A percentile compares a stretch with the other conserved stretches of the same genome.
Conservation (phyloP, 371 early-diverging fungal genomes). For the Phascolomyces articulosus region DNA sequence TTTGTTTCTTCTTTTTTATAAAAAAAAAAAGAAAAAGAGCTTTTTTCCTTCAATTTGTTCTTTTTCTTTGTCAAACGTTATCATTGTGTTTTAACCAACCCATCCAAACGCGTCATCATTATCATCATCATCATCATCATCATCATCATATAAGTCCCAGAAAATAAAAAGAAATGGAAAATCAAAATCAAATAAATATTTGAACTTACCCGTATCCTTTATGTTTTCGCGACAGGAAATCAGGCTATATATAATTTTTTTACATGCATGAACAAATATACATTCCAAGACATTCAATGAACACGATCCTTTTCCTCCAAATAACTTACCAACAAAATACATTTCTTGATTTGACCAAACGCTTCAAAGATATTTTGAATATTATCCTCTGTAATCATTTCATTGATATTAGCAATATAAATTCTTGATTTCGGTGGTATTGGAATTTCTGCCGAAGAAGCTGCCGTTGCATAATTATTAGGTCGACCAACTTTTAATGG, state of each 20-base stretch:
- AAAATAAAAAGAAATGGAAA: not conserved
- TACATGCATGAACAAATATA: not conserved
- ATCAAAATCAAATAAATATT: not conserved
- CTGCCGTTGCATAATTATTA: constrained; percentile 31
- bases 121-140: too few species aligned
- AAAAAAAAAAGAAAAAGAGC: too few species aligned
- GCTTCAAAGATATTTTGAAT: constrained; percentile 73
- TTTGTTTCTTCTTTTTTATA: not conserved
- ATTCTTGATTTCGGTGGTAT: constrained; percentile 59
- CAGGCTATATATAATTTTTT: constrained; percentile 40
- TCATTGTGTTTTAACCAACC: too few species aligned
- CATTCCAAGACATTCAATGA: too few species aligned
- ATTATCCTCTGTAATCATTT: constrained; percentile 68
- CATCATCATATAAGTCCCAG: too few species aligned
- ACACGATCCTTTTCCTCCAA: not conserved
- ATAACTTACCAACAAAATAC: constrained; percentile 61
- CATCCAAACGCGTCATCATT: too few species aligned
- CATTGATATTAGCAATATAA: constrained; percentile 80
- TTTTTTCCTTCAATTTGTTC: not conserved
- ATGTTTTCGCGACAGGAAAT: constrained; percentile 61
- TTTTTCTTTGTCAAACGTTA: too few species aligned
- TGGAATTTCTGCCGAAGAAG: constrained; percentile 43
- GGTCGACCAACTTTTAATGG: constrained; percentile 45
- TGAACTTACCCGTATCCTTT: constrained; percentile 68
- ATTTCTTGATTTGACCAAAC: constrained; percentile 71